Conservation (phyloP, 148 eudicot genomes). For the Camellia japonica region DNA sequence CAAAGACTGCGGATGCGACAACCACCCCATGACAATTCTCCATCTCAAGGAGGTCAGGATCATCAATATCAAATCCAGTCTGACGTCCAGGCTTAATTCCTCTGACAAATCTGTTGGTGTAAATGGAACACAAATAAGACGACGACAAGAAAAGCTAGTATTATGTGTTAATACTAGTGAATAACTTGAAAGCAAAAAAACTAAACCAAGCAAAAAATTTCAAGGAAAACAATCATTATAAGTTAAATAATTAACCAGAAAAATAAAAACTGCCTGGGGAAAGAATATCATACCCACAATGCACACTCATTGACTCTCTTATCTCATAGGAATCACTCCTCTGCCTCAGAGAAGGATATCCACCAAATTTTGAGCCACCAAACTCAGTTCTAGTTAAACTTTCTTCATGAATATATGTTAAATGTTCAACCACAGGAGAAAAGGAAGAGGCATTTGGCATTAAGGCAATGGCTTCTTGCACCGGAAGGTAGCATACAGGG, state of each 20-base stretch:
- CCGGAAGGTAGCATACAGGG: constrained; percentile 84
- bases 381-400: constrained; percentile 61
- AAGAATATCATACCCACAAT: constrained; percentile 66
- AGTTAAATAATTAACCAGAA: neutral
- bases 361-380: constrained; percentile 92
- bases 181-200: neutral
- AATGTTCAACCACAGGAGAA: constrained; percentile 58
- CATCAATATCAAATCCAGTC: constrained; percentile 84
- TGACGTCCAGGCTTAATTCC: constrained; percentile 73
- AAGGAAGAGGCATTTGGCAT: constrained; percentile 77
- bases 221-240: neutral
- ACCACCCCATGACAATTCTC: constrained; percentile 67
- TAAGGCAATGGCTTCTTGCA: constrained; percentile 57
- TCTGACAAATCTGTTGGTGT: constrained; percentile 55
- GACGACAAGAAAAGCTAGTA: neutral
- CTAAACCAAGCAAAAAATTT: neutral
- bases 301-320: constrained; percentile 79
- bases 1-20: constrained; percentile 84
- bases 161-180: constrained; percentile 2
- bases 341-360: constrained; percentile 76
- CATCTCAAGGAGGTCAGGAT: constrained; percentile 68
- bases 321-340: constrained; percentile 76
- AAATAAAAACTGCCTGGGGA: neutral
- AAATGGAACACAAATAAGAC: neutral
- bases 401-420: constrained; percentile 67